These are phyloP conservation scores for Lignosus rhinocerotis DNA, from an alignment of 1,284 basidiomycete species.

Conservation along the genomic window DNA sequence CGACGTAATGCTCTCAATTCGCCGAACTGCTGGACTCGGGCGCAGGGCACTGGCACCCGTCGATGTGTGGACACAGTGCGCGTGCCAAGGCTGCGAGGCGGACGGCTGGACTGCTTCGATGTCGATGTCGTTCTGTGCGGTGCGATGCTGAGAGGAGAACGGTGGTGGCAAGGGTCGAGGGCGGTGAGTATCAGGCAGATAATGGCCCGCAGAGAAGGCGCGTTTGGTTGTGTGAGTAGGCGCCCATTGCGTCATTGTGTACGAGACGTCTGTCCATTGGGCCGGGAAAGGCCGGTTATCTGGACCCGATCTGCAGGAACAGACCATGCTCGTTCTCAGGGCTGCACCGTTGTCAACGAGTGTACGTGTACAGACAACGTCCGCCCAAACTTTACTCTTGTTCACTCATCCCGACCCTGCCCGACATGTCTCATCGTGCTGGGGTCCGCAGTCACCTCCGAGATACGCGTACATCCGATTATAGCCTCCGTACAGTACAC, in stretches of 20 bases:
- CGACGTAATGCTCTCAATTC: too few relatives aligned
- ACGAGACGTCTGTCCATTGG: conserved; percentile 1
- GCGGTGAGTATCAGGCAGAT: too few relatives aligned
- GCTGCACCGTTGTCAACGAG: neutral
- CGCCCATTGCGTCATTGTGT: neutral
- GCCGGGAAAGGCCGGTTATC: neutral
- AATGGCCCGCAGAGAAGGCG: too few relatives aligned
- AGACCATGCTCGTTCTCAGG: neutral
- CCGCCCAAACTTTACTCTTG: neutral
- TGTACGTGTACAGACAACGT: neutral
- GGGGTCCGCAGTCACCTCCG: neutral
- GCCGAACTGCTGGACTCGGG: too few relatives aligned
- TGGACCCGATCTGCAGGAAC: neutral
- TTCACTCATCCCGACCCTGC: neutral
- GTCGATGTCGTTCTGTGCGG: too few relatives aligned
- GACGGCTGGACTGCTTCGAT: too few relatives aligned
- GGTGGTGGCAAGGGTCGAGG: too few relatives aligned
- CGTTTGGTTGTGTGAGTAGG: too few relatives aligned
- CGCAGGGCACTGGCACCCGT: too few relatives aligned
- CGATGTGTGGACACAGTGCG: too few relatives aligned
- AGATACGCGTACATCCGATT: neutral
- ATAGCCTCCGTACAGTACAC: neutral
- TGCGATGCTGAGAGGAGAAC: too few relatives aligned
- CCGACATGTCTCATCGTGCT: neutral
- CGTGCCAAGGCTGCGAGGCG: too few relatives aligned